Conservation (phyloP, 176 grass and related monocot genomes). For the Eremochloa ophiuroides region DNA sequence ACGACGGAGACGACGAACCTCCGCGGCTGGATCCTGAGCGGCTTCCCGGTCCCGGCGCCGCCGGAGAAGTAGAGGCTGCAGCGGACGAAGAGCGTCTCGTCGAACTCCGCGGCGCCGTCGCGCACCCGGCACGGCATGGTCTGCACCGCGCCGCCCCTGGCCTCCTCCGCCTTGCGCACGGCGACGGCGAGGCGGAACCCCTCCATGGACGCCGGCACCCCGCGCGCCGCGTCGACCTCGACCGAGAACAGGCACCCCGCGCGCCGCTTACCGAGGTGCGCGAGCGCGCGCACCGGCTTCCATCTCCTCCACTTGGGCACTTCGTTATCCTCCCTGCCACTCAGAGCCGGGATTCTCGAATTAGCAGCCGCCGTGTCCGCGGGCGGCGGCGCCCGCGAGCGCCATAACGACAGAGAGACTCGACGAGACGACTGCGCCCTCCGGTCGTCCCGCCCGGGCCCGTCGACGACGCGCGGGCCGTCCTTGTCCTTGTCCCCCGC, state of each 20-base stretch:
- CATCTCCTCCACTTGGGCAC: constrained; percentile 63
- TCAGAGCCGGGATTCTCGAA: neutral
- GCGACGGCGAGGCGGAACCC: constrained; percentile 66
- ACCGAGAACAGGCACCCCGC: constrained; percentile 72
- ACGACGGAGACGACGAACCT: constrained; percentile 56
- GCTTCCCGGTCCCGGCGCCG: constrained; percentile 60
- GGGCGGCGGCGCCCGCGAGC: neutral
- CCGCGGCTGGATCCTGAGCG: constrained; percentile 59
- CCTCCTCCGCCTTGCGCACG: constrained; percentile 69
- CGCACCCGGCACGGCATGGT: constrained; percentile 62
- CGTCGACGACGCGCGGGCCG: constrained; percentile 24
- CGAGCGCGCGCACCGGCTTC: constrained; percentile 72
- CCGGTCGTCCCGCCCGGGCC: constrained; percentile 1
- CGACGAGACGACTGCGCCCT: constrained; percentile 30
- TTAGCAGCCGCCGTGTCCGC: neutral
- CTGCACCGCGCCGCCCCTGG: constrained; percentile 51
- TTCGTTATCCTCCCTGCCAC: too few relatives aligned
- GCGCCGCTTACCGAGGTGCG: constrained; percentile 62
- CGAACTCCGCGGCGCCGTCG: constrained; percentile 52
- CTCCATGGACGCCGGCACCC: constrained; percentile 45
- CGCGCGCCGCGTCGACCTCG: constrained; percentile 45
- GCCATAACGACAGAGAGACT: constrained; percentile 25
- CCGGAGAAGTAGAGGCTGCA: constrained; percentile 76
- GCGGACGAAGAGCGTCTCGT: constrained; percentile 72
- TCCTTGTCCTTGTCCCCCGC: too few relatives aligned